A percentile compares a stretch with the other conserved stretches of the same genome.
These are phyloP conservation scores for Nidula microcarpa DNA, from an alignment of 768 basidiomycete genomes.

Conservation along the genomic window DNA sequence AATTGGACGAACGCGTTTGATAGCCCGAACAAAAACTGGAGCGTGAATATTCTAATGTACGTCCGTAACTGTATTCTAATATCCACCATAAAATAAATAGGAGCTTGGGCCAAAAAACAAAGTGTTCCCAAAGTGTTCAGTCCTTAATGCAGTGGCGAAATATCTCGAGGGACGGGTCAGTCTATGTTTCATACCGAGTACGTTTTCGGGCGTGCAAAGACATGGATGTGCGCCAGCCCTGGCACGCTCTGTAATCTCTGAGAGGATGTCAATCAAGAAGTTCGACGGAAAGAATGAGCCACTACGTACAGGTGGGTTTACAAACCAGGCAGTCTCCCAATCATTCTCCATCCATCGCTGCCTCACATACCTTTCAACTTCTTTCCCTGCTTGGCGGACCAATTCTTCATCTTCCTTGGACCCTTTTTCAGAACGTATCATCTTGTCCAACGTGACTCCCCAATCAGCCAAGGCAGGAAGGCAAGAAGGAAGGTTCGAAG, in stretches of 20 bases:
- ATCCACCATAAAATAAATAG: no score
- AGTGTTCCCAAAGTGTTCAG: no score
- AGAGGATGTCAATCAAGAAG: constrained; percentile 2
- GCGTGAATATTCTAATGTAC: no score
- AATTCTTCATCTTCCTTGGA: constrained; percentile 50
- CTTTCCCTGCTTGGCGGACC: constrained; percentile 46
- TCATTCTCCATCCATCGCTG: constrained; percentile 62
- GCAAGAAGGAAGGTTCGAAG: constrained; percentile 52
- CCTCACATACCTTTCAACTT: constrained; percentile 62
- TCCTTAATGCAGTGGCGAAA: no score
- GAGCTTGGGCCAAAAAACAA: no score
- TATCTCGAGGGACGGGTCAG: no score
- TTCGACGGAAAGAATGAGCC: neutral
- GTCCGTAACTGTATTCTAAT: no score
- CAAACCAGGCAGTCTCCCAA: constrained; percentile 95
- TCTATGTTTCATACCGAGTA: no score
- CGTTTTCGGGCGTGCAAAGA: constrained; percentile 58
- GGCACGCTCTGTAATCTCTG: constrained; percentile 82
- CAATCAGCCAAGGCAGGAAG: constrained; percentile 67
- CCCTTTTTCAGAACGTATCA: constrained; percentile 49
- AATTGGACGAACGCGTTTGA: no score
- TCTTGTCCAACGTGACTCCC: constrained; percentile 61
- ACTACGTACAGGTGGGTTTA: constrained; percentile 75
- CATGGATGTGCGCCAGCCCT: constrained; percentile 81
- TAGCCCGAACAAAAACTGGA: no score